Percentiles rank a stretch among this genome's conserved stretches.
Evolutionary conservation across 805 yeast species (phyloP).

Genomic region (Starmerella apis): DNA sequence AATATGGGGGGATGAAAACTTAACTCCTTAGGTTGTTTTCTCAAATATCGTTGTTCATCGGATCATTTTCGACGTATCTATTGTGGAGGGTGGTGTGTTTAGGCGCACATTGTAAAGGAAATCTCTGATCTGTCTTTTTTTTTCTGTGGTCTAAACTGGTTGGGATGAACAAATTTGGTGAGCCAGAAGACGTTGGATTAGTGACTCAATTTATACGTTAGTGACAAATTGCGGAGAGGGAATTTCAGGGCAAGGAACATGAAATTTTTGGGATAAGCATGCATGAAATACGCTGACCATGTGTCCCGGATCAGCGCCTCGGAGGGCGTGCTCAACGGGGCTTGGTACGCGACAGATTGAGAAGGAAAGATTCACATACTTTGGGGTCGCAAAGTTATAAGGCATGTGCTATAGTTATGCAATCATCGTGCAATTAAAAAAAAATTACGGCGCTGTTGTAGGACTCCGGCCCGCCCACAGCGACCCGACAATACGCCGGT

Average conservation of each 20-base stretch:
- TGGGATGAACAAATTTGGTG: conserved; percentile 16
- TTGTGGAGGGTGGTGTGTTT: conserved; percentile 12
- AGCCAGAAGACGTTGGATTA: background rate
- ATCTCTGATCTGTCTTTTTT: conserved; percentile 6
- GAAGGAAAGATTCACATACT: background rate
- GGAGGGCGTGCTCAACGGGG: conserved; percentile 3
- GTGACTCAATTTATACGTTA: conserved; percentile 16
- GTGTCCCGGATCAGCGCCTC: conserved; percentile 2
- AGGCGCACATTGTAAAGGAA: conserved; percentile 18
- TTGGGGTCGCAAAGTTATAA: no score
- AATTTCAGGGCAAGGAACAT: conserved; percentile 13
- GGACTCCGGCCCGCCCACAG: background rate
- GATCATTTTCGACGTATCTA: conserved; percentile 11
- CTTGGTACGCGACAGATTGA: background rate
- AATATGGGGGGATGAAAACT: conserved; percentile 10
- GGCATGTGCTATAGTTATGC: no score
- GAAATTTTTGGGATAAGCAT: conserved; percentile 9
- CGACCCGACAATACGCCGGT: background rate
- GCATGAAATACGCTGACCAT: background rate
- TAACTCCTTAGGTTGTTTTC: conserved; percentile 2
- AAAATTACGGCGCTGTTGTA: background rate
- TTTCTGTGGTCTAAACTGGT: conserved; percentile 15
- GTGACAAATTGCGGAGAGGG: conserved; percentile 10
- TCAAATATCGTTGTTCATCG: conserved; percentile 9
- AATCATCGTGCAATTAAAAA: no score